These are phyloP conservation scores for Chamaenerion angustifolium DNA, from an alignment of 345 rosid genomes.

Conservation along the genomic window DNA sequence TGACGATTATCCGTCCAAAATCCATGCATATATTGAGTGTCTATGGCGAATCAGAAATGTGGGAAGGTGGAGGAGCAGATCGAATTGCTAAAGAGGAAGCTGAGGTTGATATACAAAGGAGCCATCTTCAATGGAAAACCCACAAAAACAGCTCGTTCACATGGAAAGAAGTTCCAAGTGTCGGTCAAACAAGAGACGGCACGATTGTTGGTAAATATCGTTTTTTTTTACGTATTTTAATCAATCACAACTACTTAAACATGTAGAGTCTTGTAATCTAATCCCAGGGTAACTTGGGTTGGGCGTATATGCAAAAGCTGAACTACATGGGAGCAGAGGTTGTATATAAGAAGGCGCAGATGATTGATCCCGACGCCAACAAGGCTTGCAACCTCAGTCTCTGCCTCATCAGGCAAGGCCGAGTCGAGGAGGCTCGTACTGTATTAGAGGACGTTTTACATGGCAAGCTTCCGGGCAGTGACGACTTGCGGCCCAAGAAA, in stretches of 20 bases:
- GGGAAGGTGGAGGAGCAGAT: conserved; percentile 77
- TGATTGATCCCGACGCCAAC: conserved; percentile 81
- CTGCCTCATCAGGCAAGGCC: conserved; percentile 58
- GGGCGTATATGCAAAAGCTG: conserved; percentile 93
- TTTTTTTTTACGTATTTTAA: no score
- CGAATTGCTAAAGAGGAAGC: conserved; percentile 63
- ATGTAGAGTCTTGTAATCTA: no score
- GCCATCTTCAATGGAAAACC: conserved; percentile 76
- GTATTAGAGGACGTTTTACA: conserved; percentile 29
- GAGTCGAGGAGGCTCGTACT: conserved; percentile 37
- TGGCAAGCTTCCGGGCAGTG: conserved; percentile 42
- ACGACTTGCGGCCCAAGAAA: conserved; percentile 34
- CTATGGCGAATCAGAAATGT: conserved; percentile 42
- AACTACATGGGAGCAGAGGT: conserved; percentile 78
- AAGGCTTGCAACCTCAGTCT: conserved; percentile 70
- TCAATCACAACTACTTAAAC: no score
- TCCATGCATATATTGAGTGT: no score
- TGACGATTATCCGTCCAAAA: no score
- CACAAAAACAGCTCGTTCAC: conserved; percentile 90
- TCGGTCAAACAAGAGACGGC: conserved; percentile 81
- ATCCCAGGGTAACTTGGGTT: conserved; percentile 96
- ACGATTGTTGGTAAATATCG: conserved; percentile 49
- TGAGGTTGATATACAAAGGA: conserved; percentile 69
- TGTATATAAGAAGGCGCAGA: conserved; percentile 69
- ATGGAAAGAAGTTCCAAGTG: conserved; percentile 88